Conservation (phyloP, 106 monocot species). For the Gastrodia elata region DNA sequence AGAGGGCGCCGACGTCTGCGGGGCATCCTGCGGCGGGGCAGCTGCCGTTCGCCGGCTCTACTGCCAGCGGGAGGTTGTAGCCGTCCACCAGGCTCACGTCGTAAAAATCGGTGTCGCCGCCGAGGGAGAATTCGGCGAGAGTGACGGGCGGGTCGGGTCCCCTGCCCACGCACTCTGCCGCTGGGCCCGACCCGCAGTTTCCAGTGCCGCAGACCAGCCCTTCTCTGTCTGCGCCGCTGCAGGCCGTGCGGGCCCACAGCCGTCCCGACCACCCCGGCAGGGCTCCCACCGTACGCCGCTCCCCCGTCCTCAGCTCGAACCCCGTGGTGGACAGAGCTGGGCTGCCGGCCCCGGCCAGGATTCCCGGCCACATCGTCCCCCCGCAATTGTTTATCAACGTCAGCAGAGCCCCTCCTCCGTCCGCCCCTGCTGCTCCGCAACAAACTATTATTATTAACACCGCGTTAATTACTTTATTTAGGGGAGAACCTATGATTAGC, state of each 20-base stretch:
- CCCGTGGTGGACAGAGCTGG: conserved; percentile 7
- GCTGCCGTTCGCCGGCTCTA: not conserved
- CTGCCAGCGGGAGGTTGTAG: conserved; percentile 11
- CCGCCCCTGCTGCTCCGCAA: too few species aligned
- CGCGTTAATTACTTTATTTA: too few species aligned
- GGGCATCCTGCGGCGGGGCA: conserved; percentile 29
- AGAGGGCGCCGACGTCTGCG: conserved; percentile 28
- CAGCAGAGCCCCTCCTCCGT: too few species aligned
- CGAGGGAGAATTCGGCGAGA: conserved; percentile 13
- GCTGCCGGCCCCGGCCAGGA: conserved; percentile 12
- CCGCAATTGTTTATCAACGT: conserved; percentile 15
- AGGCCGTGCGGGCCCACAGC: conserved; percentile 16
- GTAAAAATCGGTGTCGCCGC: conserved; percentile 9
- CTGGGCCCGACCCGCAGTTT: conserved; percentile 4
- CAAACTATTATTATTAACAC: too few species aligned
- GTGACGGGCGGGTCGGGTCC: conserved; percentile 10
- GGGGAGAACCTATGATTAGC: too few species aligned
- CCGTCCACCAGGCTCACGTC: conserved; percentile 20
- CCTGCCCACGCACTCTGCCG: conserved; percentile 6
- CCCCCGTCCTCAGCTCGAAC: conserved; percentile 1
- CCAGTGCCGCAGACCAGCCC: conserved; percentile 2
- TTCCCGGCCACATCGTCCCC: conserved; percentile 12
- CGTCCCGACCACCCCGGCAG: conserved; percentile 12
- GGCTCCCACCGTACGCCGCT: not conserved
- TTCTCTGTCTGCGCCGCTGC: not conserved